These are phyloP conservation scores for Euptelea pleiosperma DNA, from an alignment of 164 flowering plant species.

Conservation along the genomic window DNA sequence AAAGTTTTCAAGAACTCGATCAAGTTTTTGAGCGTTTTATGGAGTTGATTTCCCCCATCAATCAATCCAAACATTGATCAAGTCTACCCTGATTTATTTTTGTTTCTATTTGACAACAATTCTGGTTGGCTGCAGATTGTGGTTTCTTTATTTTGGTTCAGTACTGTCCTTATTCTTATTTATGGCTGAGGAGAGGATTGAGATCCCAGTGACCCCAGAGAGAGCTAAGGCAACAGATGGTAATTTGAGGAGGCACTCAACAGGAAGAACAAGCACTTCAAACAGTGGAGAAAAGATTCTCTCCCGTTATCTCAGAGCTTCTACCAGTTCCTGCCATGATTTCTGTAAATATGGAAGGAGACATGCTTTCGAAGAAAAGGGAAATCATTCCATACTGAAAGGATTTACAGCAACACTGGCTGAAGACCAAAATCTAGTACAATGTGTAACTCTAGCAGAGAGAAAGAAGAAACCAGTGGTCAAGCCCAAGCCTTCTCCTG, in stretches of 20 bases:
- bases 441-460: constrained; percentile 15
- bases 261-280: constrained; percentile 26
- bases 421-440: constrained; percentile 8
- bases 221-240: constrained; percentile 10
- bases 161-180: constrained; percentile 1
- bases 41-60: not conserved
- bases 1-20: not conserved
- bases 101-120: not conserved
- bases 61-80: not conserved
- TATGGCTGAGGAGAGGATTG: constrained; percentile 36
- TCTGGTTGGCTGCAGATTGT: constrained; percentile 16
- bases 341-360: constrained; percentile 74
- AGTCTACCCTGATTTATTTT: not conserved
- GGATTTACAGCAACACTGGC: constrained; percentile 14
- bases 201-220: constrained; percentile 20
- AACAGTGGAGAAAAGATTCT: constrained; percentile 29
- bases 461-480: constrained; percentile 15
- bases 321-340: constrained; percentile 94
- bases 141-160: constrained; percentile 1
- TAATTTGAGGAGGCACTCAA: constrained; percentile 38
- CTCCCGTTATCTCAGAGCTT: constrained; percentile 74
- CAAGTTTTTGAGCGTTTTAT: no score
- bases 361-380: constrained; percentile 41
- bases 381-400: constrained; percentile 27
- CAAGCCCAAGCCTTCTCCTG: constrained; percentile 22